Conservation (phyloP, 2,329 filamentous ascomycete genomes). For the Exserohilum rostratum region DNA sequence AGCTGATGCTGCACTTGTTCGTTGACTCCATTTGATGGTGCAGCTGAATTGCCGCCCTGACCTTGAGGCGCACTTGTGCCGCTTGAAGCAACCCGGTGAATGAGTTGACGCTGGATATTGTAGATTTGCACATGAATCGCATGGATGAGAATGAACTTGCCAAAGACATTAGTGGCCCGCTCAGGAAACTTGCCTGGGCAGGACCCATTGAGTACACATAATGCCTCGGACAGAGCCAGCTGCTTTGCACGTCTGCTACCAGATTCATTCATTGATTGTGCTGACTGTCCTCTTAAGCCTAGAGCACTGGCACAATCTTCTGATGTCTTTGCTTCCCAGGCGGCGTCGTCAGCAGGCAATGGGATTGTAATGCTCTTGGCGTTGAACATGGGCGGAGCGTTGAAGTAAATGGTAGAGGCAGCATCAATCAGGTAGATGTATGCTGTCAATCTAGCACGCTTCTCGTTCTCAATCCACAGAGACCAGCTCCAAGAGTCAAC, state of each 20-base stretch:
- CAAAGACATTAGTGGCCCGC: slow-evolving; percentile 72
- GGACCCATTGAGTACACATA: slow-evolving; percentile 66
- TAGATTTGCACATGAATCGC: slow-evolving; percentile 69
- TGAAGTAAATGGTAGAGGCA: slow-evolving; percentile 74
- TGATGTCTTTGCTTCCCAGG: slow-evolving; percentile 69
- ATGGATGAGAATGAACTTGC: slow-evolving; percentile 75
- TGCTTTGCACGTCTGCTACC: slow-evolving; percentile 70
- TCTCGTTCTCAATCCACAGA: slow-evolving; percentile 74
- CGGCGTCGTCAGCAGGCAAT: slow-evolving; percentile 74
- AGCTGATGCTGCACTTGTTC: slow-evolving; percentile 57
- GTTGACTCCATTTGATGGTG: slow-evolving; percentile 52
- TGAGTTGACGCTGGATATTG: slow-evolving; percentile 55
- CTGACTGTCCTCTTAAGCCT: slow-evolving; percentile 64
- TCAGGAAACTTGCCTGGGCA: slow-evolving; percentile 65
- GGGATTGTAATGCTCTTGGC: slow-evolving; percentile 68
- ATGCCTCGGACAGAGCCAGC: slow-evolving; percentile 65
- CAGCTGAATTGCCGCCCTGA: slow-evolving; percentile 57
- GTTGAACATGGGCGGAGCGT: slow-evolving; percentile 67
- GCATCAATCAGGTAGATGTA: slow-evolving; percentile 69
- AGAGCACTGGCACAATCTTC: slow-evolving; percentile 69
- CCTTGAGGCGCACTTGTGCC: slow-evolving; percentile 63
- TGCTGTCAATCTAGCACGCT: slow-evolving; percentile 68
- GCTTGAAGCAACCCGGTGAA: slow-evolving; percentile 46
- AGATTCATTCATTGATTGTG: slow-evolving; percentile 64
- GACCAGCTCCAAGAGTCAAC: slow-evolving; percentile 67